Conservation (phyloP, 2,329 filamentous ascomycete species). For the Rhexocercosporidium sp. region DNA sequence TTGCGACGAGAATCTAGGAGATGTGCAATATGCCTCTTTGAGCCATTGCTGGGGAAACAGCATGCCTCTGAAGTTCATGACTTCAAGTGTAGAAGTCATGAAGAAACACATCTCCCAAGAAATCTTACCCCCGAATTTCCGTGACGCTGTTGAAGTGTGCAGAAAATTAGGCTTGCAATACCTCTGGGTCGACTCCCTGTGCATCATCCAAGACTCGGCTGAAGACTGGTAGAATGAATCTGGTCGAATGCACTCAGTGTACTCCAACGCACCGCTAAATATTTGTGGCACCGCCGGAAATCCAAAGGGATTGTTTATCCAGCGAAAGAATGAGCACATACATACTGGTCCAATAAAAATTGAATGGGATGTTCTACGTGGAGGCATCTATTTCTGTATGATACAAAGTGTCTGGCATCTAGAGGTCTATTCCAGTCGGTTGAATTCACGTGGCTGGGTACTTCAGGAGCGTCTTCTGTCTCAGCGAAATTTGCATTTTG, state of each 20-base stretch:
- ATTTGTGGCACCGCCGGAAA: background rate
- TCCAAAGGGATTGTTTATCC: background rate
- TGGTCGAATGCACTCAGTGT: background rate
- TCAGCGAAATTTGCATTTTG: conserved; percentile 5
- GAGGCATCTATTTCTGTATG: background rate
- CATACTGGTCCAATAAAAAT: background rate
- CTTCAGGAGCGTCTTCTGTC: conserved; percentile 4
- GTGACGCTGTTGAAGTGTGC: background rate
- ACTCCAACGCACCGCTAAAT: background rate
- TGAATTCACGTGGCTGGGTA: background rate
- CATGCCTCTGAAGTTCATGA: background rate
- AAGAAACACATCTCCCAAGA: background rate
- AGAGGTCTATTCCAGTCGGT: background rate
- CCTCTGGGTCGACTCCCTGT: conserved; percentile 15
- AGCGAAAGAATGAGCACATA: background rate
- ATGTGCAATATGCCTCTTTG: background rate
- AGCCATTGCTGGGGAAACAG: background rate
- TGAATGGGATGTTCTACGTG: background rate
- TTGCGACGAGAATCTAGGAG: background rate
- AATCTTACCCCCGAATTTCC: background rate
- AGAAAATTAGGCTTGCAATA: background rate
- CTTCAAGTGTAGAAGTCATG: background rate
- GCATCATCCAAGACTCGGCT: conserved; percentile 9
- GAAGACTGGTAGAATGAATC: conserved; percentile 13
- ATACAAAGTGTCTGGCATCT: background rate